These are phyloP conservation scores for Reutealis trisperma DNA, from an alignment of 345 rosid genomes.

Conservation along the genomic window DNA sequence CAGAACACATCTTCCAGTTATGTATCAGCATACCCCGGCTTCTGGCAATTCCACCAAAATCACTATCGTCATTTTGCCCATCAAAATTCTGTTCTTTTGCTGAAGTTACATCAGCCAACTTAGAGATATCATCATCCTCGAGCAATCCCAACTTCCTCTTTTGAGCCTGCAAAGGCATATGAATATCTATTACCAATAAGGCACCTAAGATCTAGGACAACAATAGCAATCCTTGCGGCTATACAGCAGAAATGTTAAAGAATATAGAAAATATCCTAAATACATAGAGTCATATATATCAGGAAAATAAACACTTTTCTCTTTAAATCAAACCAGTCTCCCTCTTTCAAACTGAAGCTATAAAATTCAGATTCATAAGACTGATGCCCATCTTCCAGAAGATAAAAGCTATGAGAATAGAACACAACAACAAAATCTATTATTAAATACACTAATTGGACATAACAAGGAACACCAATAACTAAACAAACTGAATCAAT, in stretches of 20 bases:
- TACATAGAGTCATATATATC: no score
- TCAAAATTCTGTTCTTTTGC: conserved; percentile 29
- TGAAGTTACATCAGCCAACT: conserved; percentile 22
- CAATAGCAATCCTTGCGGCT: neutral
- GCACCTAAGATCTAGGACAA: neutral
- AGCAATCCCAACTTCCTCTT: conserved; percentile 79
- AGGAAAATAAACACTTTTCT: neutral
- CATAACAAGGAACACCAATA: neutral
- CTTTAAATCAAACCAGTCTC: neutral
- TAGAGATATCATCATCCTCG: conserved; percentile 44
- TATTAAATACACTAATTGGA: neutral
- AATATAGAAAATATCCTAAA: no score
- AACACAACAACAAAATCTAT: neutral
- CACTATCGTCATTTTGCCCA: conserved; percentile 33
- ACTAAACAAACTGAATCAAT: conserved; percentile 15
- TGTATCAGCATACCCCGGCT: conserved; percentile 49
- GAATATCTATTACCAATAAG: neutral
- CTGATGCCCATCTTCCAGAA: no score
- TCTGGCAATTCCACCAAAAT: conserved; percentile 36
- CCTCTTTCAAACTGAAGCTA: neutral
- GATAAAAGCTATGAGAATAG: neutral
- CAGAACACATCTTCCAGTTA: neutral
- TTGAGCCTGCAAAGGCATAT: conserved; percentile 46
- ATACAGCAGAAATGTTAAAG: neutral
- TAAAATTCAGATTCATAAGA: no score